A percentile compares a stretch with the other conserved stretches of the same genome.
These are phyloP conservation scores for Penicillium griseofulvum DNA, from an alignment of 2,329 filamentous ascomycete genomes.

Conservation along the genomic window DNA sequence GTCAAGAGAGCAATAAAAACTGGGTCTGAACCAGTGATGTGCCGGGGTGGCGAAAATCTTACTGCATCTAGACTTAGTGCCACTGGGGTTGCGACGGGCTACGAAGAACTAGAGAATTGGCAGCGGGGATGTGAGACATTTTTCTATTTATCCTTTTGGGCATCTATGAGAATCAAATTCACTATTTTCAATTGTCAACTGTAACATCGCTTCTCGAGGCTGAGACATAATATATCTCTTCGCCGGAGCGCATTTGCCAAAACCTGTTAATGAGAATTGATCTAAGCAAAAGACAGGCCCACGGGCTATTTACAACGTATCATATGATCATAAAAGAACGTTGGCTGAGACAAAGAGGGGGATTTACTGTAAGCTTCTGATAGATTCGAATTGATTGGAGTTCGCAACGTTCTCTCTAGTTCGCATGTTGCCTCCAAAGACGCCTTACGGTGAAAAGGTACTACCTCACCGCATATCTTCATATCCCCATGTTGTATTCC, in stretches of 20 bases:
- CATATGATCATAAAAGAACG: not conserved
- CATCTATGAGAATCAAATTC: not conserved
- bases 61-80: slow-evolving; percentile 2
- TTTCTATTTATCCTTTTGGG: slow-evolving; percentile 2
- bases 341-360: not conserved
- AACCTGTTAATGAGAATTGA: not conserved
- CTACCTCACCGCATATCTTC: not conserved
- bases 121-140: slow-evolving; percentile 18
- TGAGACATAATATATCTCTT: not conserved
- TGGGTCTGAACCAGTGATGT: not conserved
- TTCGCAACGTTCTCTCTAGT: not conserved
- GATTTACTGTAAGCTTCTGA: not conserved
- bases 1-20: not conserved
- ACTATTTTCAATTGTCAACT: not conserved
- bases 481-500: too few relatives aligned
- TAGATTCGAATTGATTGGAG: not conserved
- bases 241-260: not conserved
- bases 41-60: slow-evolving; percentile 1
- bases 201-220: not conserved
- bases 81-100: slow-evolving; percentile 3
- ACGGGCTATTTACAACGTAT: not conserved
- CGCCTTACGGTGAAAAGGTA: not conserved
- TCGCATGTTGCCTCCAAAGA: not conserved
- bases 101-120: slow-evolving; percentile 2
- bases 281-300: not conserved